These are phyloP conservation scores for Nakazawaea wyomingensis DNA, from an alignment of 805 yeast species.

Conservation along the genomic window DNA sequence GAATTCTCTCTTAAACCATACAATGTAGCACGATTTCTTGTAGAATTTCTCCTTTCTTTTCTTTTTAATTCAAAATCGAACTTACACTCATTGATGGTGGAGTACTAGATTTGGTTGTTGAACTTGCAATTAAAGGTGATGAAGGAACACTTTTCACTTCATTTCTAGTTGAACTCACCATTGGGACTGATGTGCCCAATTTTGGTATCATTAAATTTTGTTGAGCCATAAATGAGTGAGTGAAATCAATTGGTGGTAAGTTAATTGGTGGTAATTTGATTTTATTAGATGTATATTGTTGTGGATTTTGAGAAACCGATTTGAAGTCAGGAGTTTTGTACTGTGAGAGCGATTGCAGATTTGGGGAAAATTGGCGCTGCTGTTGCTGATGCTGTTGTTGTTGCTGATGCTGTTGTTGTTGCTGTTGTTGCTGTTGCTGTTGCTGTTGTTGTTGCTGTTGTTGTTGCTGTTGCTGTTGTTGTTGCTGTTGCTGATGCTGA, in stretches of 20 bases:
- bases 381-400: background rate
- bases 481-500: too few relatives aligned
- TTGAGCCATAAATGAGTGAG: constrained; percentile 2
- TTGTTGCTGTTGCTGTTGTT: constrained; percentile 1
- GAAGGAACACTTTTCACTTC: background rate
- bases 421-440: background rate
- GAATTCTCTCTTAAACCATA: too few relatives aligned
- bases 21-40: too few relatives aligned
- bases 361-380: background rate
- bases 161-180: background rate
- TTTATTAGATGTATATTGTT: background rate
- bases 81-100: constrained; percentile 9
- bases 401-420: background rate
- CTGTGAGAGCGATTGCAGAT: too few relatives aligned
- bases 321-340: too few relatives aligned
- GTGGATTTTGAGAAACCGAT: too few relatives aligned
- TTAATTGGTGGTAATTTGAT: constrained; percentile 10
- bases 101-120: background rate
- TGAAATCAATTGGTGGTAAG: constrained; percentile 9
- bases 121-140: background rate
- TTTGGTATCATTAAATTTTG: constrained; percentile 1
- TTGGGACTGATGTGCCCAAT: background rate
- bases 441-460: background rate
- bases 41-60: too few relatives aligned
- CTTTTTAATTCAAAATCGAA: constrained; percentile 10